phyloP scores from a whole-genome alignment of 2,329 filamentous ascomycete species.

The Capronia americana region DNA sequence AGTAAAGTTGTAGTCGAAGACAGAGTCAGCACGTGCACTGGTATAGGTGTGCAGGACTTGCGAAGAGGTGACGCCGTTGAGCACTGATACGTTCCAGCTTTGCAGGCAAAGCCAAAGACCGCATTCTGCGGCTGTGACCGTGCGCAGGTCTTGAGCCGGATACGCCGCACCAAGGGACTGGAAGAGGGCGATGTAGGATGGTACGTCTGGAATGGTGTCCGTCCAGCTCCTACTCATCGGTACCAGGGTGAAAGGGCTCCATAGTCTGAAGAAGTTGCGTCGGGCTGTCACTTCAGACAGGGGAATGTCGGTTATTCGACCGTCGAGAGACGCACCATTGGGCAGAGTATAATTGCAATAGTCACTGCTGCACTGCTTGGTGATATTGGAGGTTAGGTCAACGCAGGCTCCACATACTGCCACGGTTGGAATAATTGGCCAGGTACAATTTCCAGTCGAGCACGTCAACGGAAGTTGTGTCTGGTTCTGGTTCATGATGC shows the following conservation, averaged over 20 bases:
- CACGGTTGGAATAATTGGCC: constrained; percentile 7
- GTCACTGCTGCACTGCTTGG: background rate
- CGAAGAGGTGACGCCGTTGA: background rate
- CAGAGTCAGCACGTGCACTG: background rate
- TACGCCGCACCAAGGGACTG: constrained; percentile 1
- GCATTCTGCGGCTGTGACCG: background rate
- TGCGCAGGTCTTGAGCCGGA: constrained; percentile 2
- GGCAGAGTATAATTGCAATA: constrained; percentile 4
- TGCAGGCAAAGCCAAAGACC: constrained; percentile 1
- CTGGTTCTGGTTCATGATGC: constrained; percentile 10
- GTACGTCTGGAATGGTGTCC: background rate
- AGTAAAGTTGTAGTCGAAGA: constrained; percentile 2
- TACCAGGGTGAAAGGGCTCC: background rate
- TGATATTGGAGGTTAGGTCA: constrained; percentile 4
- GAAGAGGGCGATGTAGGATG: background rate
- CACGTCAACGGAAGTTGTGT: background rate
- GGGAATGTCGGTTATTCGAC: background rate
- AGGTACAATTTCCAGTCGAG: constrained; percentile 6
- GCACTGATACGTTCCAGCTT: constrained; percentile 1
- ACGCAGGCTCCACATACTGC: constrained; percentile 3
- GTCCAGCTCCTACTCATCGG: background rate
- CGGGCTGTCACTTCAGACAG: background rate
- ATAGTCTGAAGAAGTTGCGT: constrained; percentile 6
- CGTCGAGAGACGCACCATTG: constrained; percentile 3
- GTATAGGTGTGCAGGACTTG: background rate